These are phyloP conservation scores for Exobasidium rhododendri DNA, from an alignment of 1,284 basidiomycete species.

Conservation along the genomic window DNA sequence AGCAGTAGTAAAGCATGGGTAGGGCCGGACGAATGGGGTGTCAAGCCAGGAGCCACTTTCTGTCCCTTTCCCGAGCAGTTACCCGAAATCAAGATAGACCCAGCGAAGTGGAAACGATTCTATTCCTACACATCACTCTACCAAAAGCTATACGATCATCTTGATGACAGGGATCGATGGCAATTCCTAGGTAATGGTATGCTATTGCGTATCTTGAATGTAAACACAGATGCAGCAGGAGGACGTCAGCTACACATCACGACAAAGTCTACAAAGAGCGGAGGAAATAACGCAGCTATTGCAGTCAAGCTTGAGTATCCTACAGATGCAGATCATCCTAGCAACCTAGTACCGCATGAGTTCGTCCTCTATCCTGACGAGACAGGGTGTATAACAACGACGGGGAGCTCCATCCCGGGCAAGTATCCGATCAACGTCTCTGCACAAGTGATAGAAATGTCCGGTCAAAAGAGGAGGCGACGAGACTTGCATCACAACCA, in stretches of 20 bases:
- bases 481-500: too few relatives aligned
- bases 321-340: background rate
- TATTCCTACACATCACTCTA: background rate
- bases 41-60: background rate
- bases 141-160: background rate
- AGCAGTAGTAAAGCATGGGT: background rate
- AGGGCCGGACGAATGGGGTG: too few relatives aligned
- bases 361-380: background rate
- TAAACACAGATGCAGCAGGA: background rate
- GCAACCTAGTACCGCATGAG: background rate
- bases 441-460: background rate
- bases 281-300: background rate
- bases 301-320: background rate
- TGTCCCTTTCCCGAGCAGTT: background rate
- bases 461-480: too few relatives aligned
- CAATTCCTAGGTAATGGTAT: background rate
- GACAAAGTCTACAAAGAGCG: background rate
- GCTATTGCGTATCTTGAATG: background rate
- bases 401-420: background rate
- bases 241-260: background rate
- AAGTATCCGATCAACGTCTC: background rate
- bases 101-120: background rate
- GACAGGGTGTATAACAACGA: background rate
- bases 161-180: background rate
- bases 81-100: background rate